Percentiles rank a stretch among this genome's conserved stretches.
Evolutionary conservation across 176 grass and related monocot genomes (phyloP).

Genomic region (Oryza longistaminata): DNA sequence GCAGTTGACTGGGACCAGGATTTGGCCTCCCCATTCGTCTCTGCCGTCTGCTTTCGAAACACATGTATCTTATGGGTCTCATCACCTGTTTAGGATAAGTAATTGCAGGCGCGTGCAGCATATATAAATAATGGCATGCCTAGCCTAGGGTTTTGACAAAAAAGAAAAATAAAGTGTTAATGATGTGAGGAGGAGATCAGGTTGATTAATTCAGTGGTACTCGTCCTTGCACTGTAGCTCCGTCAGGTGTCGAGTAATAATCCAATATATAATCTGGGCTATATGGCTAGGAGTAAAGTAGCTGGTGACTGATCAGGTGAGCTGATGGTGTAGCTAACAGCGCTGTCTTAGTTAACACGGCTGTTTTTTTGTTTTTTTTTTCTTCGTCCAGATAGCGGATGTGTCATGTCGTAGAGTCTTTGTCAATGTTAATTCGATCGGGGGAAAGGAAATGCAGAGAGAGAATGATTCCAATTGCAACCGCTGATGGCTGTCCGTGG

Average conservation of each 20-base stretch:
- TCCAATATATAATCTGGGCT: neutral
- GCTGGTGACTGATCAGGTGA: neutral
- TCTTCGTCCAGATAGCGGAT: neutral
- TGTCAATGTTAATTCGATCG: neutral
- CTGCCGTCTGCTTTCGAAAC: conserved; percentile 38
- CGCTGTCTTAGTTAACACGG: neutral
- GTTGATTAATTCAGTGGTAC: neutral
- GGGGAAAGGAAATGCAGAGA: neutral
- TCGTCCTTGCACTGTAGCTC: neutral
- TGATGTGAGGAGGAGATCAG: neutral
- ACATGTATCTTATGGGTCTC: conserved; percentile 36
- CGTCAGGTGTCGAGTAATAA: conserved; percentile 13
- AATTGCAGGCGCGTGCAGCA: neutral
- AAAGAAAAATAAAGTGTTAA: neutral
- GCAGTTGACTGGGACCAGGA: conserved; percentile 28
- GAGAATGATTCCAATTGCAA: neutral
- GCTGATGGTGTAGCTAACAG: neutral
- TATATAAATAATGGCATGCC: neutral
- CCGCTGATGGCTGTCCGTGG: too few species aligned
- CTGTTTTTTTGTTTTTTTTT: neutral
- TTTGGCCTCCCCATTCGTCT: conserved; percentile 8
- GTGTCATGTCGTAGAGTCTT: neutral
- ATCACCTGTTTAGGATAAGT: neutral
- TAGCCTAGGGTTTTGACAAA: conserved; percentile 37
- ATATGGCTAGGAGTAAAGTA: neutral